Base-by-base conservation (phyloP, 2,329 filamentous ascomycete genomes). In the Fusarium agapanthi region DNA sequence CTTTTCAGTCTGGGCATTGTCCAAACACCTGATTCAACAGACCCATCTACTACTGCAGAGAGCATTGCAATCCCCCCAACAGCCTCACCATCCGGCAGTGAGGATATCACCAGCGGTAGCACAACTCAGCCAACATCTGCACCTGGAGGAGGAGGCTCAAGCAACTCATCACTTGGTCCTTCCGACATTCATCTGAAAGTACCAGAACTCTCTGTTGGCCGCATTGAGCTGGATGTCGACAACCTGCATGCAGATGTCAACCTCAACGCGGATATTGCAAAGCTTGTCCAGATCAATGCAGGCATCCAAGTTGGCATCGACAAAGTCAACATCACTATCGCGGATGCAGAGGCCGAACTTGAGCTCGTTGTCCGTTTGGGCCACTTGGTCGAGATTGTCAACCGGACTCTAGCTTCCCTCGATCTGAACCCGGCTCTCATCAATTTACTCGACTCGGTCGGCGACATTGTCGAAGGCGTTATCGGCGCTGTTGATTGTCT, bases 301-400 rank as follows among this genome's bases (percentile, higher is more conserved):
- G 67, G 67, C 9, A 70, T 69, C 14, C 65, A 69, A 28, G 5
- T 69, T 16, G 59, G 59, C 4, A 65, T 69, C 15, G 67, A 69
- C 15, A 69, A 69, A 40, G 67, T 69, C 60, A 69, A 69, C 24
- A 69, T 69, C 22, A 69, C 66, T 5, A 69, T 69, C 5, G 67
- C 38, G 7, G 65, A 69, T 22, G 67, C 70, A 1, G 67, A 69
- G 20, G 67, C 67, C 11, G 67, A 69, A 35, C 67, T 69, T 18
- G 67, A 69, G 48, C 67, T 69, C 3, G 66, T 69, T 0, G 67
- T 69, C 26, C 66, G 67, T 20, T 18, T 69, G 10, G 67, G 67
- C 28, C 37, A 69, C 28, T 37, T 69, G 15, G 67, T 69, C 5
- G 54, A 69, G 32, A 69, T 69, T 38, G 67, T 69, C 22, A 69